Evolutionary conservation across 2,329 filamentous ascomycete genomes (phyloP).

Genomic region (Ophiostoma pallidulum): DNA sequence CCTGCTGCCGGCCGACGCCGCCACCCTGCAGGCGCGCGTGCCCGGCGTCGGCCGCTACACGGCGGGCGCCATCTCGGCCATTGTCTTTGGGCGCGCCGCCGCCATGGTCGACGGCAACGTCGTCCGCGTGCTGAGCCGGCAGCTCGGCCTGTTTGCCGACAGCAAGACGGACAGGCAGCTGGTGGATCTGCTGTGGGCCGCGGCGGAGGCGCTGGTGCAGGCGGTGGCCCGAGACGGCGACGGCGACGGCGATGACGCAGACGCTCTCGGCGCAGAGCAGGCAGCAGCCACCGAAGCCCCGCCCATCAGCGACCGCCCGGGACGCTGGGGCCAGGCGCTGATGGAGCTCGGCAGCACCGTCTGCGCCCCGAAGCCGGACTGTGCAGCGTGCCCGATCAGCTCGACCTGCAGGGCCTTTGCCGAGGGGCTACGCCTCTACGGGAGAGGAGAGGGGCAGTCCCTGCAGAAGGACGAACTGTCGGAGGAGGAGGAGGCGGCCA

Average conservation of each 20-base stretch:
- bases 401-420: constrained; percentile 41
- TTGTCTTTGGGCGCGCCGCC: constrained; percentile 50
- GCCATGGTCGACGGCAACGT: constrained; percentile 59
- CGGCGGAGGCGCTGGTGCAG: constrained; percentile 46
- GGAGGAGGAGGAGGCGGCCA: constrained; percentile 17
- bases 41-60: constrained; percentile 55
- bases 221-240: constrained; percentile 34
- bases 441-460: too few species aligned
- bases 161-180: constrained; percentile 45
- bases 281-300: constrained; percentile 11
- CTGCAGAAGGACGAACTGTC: too few species aligned
- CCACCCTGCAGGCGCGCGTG: constrained; percentile 39
- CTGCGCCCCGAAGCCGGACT: constrained; percentile 51
- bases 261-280: too few species aligned
- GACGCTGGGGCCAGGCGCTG: constrained; percentile 53
- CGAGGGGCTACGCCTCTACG: constrained; percentile 33
- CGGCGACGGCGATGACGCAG: constrained; percentile 11
- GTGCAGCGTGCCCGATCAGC: constrained; percentile 40
- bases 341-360: constrained; percentile 58
- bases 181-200: constrained; percentile 48
- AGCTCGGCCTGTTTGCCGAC: constrained; percentile 48
- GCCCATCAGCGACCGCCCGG: constrained; percentile 40
- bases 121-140: constrained; percentile 48
- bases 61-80: constrained; percentile 52
- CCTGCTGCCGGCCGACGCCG: constrained; percentile 38